Evolutionary conservation across 2,329 filamentous ascomycete genomes (phyloP).

Genomic region (Stachybotrys echinatus): DNA sequence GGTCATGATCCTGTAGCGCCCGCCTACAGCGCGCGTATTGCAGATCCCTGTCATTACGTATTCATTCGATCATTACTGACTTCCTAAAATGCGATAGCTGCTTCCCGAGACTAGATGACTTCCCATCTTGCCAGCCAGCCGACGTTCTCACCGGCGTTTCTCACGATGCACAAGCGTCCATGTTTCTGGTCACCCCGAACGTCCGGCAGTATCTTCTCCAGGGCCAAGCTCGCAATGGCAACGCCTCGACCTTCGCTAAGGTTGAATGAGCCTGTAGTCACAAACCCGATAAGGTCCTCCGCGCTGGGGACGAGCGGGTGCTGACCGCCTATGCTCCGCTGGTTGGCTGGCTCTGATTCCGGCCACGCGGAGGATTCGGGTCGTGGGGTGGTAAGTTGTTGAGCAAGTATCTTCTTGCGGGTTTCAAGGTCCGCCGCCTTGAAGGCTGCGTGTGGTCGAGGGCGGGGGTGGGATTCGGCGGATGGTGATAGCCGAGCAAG

Average conservation of each 20-base stretch:
- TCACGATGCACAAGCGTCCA: slow-evolving; percentile 66
- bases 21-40: not conserved
- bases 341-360: slow-evolving; percentile 19
- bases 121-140: slow-evolving; percentile 81
- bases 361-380: slow-evolving; percentile 21
- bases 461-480: slow-evolving; percentile 20
- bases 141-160: slow-evolving; percentile 72
- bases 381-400: slow-evolving; percentile 38
- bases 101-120: slow-evolving; percentile 36
- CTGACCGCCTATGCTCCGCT: slow-evolving; percentile 43
- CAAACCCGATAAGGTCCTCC: slow-evolving; percentile 79
- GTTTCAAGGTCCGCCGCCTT: slow-evolving; percentile 23
- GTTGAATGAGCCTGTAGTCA: slow-evolving; percentile 81
- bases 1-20: not conserved
- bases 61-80: not conserved
- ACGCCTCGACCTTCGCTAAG: slow-evolving; percentile 70
- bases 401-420: slow-evolving; percentile 39
- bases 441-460: not conserved
- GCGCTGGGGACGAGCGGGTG: slow-evolving; percentile 68
- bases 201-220: slow-evolving; percentile 46
- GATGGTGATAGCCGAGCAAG: slow-evolving; percentile 44
- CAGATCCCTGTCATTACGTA: not conserved
- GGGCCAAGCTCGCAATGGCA: slow-evolving; percentile 67
- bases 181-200: slow-evolving; percentile 29
- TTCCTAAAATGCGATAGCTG: not conserved